Conservation (phyloP, 805 yeast species). For the Candida xiaguanensis region DNA sequence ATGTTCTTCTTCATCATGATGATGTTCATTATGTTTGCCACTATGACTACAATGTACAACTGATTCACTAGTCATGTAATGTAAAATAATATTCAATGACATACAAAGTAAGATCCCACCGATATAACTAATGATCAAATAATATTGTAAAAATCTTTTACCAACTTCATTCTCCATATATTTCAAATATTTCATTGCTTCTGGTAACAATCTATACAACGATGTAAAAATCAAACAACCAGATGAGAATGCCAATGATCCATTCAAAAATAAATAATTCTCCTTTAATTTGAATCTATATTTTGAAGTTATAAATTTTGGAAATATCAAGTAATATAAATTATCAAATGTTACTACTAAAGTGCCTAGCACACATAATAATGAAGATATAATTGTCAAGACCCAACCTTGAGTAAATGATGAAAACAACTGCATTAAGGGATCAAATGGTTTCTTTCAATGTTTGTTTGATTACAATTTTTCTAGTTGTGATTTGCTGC, state of each 20-base stretch:
- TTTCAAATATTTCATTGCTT: slow-evolving; percentile 46
- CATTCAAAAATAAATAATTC: slow-evolving; percentile 63
- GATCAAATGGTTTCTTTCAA: not conserved
- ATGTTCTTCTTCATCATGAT: slow-evolving; percentile 10
- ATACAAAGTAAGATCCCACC: slow-evolving; percentile 63
- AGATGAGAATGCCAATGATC: slow-evolving; percentile 70
- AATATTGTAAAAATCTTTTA: slow-evolving; percentile 23
- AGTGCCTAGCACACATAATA: slow-evolving; percentile 72
- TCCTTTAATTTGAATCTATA: slow-evolving; percentile 52
- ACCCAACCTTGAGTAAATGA: slow-evolving; percentile 54
- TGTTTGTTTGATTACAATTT: not conserved
- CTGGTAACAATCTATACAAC: slow-evolving; percentile 73
- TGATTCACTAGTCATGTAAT: slow-evolving; percentile 72
- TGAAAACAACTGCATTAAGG: slow-evolving; percentile 3
- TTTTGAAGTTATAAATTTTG: slow-evolving; percentile 35
- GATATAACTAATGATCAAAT: slow-evolving; percentile 45
- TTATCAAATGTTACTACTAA: slow-evolving; percentile 59
- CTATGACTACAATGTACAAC: slow-evolving; percentile 81
- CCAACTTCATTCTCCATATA: slow-evolving; percentile 1
- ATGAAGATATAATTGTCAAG: slow-evolving; percentile 60
- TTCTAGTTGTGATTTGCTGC: slow-evolving; percentile 4
- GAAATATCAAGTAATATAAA: slow-evolving; percentile 39
- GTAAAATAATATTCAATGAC: slow-evolving; percentile 61
- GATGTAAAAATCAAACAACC: slow-evolving; percentile 85
- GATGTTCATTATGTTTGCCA: slow-evolving; percentile 17